Evolutionary conservation across 2,329 filamentous ascomycete species (phyloP), one percentile per base, ranked within the genome.

Genomic region (Pseudonectria buxi): DNA sequence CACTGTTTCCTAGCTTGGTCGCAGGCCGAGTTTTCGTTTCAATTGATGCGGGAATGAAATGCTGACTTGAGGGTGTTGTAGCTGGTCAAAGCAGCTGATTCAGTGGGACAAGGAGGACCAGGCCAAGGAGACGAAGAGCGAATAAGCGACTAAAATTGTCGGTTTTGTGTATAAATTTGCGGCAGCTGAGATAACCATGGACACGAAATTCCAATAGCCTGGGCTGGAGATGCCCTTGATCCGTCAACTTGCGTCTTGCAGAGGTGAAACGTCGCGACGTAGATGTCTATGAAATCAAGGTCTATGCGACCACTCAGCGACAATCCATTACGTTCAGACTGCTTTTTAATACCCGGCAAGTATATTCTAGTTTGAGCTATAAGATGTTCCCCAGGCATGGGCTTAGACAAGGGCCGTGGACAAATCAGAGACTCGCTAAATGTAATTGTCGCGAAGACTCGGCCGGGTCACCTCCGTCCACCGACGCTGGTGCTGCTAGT

Each of bases 81-180:
- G 65, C 47, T 68, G 65, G 65, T 66, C 64, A 41, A 67, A 58
- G 50, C 64, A 68, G 40, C 51, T 68, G 57, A 62, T 61, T 41
- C 55, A 63, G 45, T 68, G 61, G 61, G 64, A 68, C 37, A 62
- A 61, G 49, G 63, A 68, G 55, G 64, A 68, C 32, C 54, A 49
- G 36, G 46, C 43, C 26, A 53, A 58, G 43, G 49, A 33, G 37
- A 51, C 57, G 44, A 53, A 57, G 36, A 53, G 46, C 46, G 39
- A 38, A 37, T 33, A 45, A 43, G 33, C 42, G 41, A 33, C 30
- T 35, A 27, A 30, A 41, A 35, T 39, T 39, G 44, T 36, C 29
- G 39, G 41, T 38, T 38, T 32, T 26, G 35, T 54, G 47, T 54
- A 54, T 39, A 47, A 49, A 50, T 50, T 50, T 37, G 38, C 43